phyloP scores from a whole-genome alignment of 2,329 filamentous ascomycete genomes.

The Diaporthe batatas region DNA sequence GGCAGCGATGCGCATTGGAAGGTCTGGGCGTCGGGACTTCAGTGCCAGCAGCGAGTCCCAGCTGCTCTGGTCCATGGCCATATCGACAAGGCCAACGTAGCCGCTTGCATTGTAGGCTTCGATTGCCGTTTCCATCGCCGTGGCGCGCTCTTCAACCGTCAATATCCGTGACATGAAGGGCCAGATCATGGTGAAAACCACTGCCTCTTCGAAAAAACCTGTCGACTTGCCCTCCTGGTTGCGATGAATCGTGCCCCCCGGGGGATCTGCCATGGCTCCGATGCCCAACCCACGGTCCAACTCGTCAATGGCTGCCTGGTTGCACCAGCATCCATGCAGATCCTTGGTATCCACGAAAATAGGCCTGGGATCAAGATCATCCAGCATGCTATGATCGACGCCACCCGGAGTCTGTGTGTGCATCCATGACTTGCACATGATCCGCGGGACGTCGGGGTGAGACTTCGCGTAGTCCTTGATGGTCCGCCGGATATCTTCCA shows the following conservation, averaged over 20 bases:
- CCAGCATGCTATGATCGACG: conserved; percentile 63
- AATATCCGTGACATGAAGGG: conserved; percentile 64
- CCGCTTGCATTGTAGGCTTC: conserved; percentile 62
- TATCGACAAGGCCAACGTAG: conserved; percentile 68
- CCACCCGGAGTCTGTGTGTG: conserved; percentile 66
- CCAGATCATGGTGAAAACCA: conserved; percentile 67
- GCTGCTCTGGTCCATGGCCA: conserved; percentile 70
- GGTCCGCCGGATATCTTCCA: conserved; percentile 62
- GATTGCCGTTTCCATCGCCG: conserved; percentile 61
- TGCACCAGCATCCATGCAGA: conserved; percentile 69
- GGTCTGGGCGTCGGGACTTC: conserved; percentile 48
- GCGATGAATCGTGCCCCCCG: conserved; percentile 65
- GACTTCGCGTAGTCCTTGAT: conserved; percentile 60
- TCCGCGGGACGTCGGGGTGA: conserved; percentile 60
- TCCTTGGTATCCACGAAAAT: conserved; percentile 71
- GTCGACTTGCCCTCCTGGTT: conserved; percentile 60
- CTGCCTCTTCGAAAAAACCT: conserved; percentile 67
- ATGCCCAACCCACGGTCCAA: conserved; percentile 64
- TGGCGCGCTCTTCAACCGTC: conserved; percentile 61
- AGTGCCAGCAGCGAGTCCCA: conserved; percentile 65
- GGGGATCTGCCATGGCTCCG: conserved; percentile 59
- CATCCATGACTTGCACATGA: conserved; percentile 69
- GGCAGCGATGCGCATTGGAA: conserved; percentile 64
- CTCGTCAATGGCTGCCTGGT: conserved; percentile 63
- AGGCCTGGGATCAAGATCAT: conserved; percentile 64